phyloP scores from a whole-genome alignment of 1,284 basidiomycete species.

The Vanrija humicola region DNA sequence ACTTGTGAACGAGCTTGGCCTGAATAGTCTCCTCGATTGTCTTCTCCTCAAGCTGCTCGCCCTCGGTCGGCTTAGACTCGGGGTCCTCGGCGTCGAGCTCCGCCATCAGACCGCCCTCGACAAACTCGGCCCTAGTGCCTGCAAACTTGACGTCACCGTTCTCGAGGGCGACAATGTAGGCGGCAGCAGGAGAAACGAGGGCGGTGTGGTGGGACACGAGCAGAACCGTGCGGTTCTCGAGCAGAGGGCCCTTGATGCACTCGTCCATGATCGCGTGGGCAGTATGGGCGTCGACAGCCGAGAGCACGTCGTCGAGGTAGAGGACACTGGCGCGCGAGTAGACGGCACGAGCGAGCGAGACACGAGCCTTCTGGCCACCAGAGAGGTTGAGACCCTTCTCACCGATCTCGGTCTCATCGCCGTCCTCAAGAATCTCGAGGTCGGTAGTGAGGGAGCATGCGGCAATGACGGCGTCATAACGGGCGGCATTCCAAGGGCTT shows the following conservation, averaged over 20 bases:
- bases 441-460: conserved; percentile 74
- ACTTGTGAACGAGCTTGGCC: conserved; percentile 39
- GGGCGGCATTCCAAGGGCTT: conserved; percentile 69
- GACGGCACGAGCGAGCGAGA: conserved; percentile 81
- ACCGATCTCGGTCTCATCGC: conserved; percentile 69
- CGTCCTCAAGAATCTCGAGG: conserved; percentile 86
- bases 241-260: conserved; percentile 79
- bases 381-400: conserved; percentile 69
- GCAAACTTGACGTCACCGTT: conserved; percentile 74
- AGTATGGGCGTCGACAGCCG: conserved; percentile 73
- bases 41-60: conserved; percentile 51
- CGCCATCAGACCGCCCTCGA: conserved; percentile 61
- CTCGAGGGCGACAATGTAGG: conserved; percentile 64
- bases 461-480: conserved; percentile 73
- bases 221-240: conserved; percentile 72
- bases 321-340: conserved; percentile 85
- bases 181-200: conserved; percentile 41
- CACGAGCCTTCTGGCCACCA: conserved; percentile 93
- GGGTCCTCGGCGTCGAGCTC: conserved; percentile 61
- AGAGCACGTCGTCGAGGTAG: conserved; percentile 70
- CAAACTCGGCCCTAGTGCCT: conserved; percentile 66
- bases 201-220: conserved; percentile 76
- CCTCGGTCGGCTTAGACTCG: conserved; percentile 48
- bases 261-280: conserved; percentile 76
- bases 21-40: conserved; percentile 35